Conservation (phyloP, 306 rosid species). For the Dryas octopetala region DNA sequence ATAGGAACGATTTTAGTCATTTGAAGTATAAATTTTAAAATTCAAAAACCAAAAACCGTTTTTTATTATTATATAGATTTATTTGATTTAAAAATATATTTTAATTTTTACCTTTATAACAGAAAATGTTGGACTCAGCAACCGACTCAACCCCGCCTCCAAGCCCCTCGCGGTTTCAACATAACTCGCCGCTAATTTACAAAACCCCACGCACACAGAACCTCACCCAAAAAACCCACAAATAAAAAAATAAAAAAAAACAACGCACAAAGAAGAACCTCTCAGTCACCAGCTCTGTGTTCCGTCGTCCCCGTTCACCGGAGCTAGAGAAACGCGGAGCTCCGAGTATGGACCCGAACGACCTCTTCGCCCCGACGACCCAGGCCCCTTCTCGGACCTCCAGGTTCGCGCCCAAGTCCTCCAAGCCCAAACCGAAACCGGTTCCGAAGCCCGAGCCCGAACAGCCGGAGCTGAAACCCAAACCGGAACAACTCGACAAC, state of each 20-base stretch:
- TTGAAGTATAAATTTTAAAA: too few species aligned
- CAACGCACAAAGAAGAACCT: neutral
- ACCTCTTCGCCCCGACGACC: constrained; percentile 56
- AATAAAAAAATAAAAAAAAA: neutral
- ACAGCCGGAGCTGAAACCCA: constrained; percentile 12
- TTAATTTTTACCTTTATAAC: too few species aligned
- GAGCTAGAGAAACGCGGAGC: neutral
- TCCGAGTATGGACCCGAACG: constrained; percentile 64
- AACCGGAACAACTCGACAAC: constrained; percentile 28
- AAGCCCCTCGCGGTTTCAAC: too few species aligned
- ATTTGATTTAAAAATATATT: too few species aligned
- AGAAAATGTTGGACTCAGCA: too few species aligned
- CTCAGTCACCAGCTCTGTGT: neutral
- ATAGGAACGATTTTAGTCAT: too few species aligned
- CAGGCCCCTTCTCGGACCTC: constrained; percentile 50
- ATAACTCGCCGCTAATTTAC: too few species aligned
- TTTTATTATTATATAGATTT: too few species aligned
- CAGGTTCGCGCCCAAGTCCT: constrained; percentile 64
- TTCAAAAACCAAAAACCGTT: too few species aligned
- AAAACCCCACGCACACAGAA: too few species aligned
- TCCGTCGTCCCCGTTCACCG: constrained; percentile 8
- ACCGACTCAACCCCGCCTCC: too few species aligned
- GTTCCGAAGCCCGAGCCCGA: constrained; percentile 24
- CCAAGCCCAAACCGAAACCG: constrained; percentile 56
- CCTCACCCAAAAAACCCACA: neutral